Evolutionary conservation across 495 filamentous ascomycete genomes (phyloP), one percentile per base, ranked within the genome.

Genomic region (Penicillium samsonianum): DNA sequence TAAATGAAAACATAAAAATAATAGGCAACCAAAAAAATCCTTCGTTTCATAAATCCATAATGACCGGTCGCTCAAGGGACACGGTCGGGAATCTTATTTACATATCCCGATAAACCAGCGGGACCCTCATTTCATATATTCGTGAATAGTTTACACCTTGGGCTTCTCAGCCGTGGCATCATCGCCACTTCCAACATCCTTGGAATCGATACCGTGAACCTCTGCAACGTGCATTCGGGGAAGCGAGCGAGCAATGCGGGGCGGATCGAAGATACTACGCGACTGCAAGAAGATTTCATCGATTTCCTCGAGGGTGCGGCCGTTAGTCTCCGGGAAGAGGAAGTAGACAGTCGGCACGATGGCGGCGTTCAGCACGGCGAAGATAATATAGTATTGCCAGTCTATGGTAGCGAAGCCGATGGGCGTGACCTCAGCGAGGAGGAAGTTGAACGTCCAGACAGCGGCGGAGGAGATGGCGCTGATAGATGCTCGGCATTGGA

Each of bases 271-370:
- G 22, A 70, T 63, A 30, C 20, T 63, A 23, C 63, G 65, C 19
- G 70, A 72, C 57, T 64, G 69, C 20, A 65, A 46, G 53, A 89
- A 89, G 65, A 88, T 86, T 59, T 89, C 80, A 64, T 90, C 88
- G 52, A 91, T 89, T 67, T 90, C 88, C 62, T 91, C 88, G 9
- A 91, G 78, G 5, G 84, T 83, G 25, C 87, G 80, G 5, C 70
- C 71, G 11, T 82, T 78, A 5, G 82, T 84, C 65, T 84, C 82
- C 0, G 82, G 82, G 64, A 73, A 84, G 57, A 82, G 76, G 60
- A 85, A 82, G 71, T 83, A 86, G 14, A 85, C 81, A 3, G 65
- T 68, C 0, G 70, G 67, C 11, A 75, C 71, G 31, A 82, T 78
- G 57, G 70, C 70, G 17, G 77, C 76, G 31, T 81, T 80, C 33